A percentile compares a stretch with the other conserved stretches of the same genome.
Evolutionary conservation across 495 filamentous ascomycete species (phyloP).

Genomic region (Penicillium arizonense): DNA sequence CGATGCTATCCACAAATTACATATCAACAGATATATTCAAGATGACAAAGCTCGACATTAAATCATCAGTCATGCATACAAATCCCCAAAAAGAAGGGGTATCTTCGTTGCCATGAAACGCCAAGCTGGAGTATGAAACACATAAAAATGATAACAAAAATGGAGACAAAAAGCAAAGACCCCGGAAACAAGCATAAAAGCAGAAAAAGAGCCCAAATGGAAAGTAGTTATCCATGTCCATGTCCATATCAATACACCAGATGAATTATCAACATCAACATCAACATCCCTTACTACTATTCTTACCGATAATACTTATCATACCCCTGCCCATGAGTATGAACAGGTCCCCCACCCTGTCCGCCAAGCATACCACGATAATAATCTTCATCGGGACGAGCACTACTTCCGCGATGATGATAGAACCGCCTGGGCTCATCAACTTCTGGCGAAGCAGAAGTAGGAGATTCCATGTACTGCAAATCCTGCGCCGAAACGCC

Average conservation of each 20-base stretch:
- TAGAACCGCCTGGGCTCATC: slow-evolving; percentile 32
- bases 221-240: slow-evolving; percentile 5
- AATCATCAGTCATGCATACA: slow-evolving; percentile 18
- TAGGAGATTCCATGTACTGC: slow-evolving; percentile 23
- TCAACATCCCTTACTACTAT: too few relatives aligned
- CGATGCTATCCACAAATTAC: neutral
- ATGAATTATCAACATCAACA: too few relatives aligned
- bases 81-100: slow-evolving; percentile 16
- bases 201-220: slow-evolving; percentile 3
- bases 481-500: slow-evolving; percentile 27
- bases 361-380: slow-evolving; percentile 39
- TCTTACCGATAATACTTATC: slow-evolving; percentile 36
- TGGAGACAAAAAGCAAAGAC: slow-evolving; percentile 2
- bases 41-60: slow-evolving; percentile 7
- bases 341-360: slow-evolving; percentile 30
- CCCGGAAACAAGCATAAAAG: neutral
- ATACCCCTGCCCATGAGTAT: slow-evolving; percentile 7
- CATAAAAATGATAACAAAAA: slow-evolving; percentile 5
- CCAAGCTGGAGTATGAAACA: slow-evolving; percentile 9
- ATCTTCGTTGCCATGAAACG: slow-evolving; percentile 26
- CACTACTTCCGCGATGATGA: slow-evolving; percentile 26
- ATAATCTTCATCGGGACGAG: slow-evolving; percentile 37
- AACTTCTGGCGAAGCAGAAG: slow-evolving; percentile 22
- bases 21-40: neutral
- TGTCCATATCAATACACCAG: too few relatives aligned